Base-by-base conservation (phyloP, 345 rosid genomes). In the Iberis pinnata region DNA sequence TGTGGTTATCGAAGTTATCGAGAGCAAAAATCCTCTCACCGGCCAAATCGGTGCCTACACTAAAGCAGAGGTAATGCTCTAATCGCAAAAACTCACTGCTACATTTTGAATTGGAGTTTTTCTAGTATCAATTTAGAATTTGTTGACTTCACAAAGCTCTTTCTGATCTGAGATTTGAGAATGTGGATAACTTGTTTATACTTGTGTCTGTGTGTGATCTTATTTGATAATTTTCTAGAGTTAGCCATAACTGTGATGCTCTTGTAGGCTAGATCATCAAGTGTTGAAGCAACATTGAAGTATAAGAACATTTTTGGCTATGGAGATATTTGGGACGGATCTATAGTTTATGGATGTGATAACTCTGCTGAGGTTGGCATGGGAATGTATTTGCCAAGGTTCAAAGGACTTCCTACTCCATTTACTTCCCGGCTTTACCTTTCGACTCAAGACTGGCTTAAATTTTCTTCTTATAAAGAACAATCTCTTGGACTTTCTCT, bases 301-400 rank as follows among this genome's bases (percentile, higher is more conserved):
- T 82, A 78, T 61, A 92, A 83, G 71, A 92, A 92, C 63, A 40
- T 86, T 53, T 77, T 85, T 66, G 98, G 98, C 8, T 78, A 75
- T 74, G 96, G 97, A 43, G 98, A 92, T 75, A 73, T 81, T 18
- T 92, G 98, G 98, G 94, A 92, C 49, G 78, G 83, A 33, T 76
- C 90, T 56, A 39, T 92, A 65, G 83, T 83, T 6, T 85, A 73
- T 79, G 95, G 93, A 48, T 78, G 69, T 72, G 92, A 88, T 60
- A 84, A 73, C 56, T 73, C 84, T n/a, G 73, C 84, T 7, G 97
- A 92, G 81, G 63, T 79, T 43, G 84, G 97, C 62, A 72, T 82
- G 35, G 97, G 98, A 19, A 62, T 85, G 59, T 78, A 70, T 60
- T 11, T 88, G 46, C 98, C 97, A 2, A 83, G 83, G 73, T 80